A percentile compares a stretch with the other conserved stretches of the same genome.
phyloP scores from a whole-genome alignment of 1,284 basidiomycete species.

The Coniferiporia weirii region DNA sequence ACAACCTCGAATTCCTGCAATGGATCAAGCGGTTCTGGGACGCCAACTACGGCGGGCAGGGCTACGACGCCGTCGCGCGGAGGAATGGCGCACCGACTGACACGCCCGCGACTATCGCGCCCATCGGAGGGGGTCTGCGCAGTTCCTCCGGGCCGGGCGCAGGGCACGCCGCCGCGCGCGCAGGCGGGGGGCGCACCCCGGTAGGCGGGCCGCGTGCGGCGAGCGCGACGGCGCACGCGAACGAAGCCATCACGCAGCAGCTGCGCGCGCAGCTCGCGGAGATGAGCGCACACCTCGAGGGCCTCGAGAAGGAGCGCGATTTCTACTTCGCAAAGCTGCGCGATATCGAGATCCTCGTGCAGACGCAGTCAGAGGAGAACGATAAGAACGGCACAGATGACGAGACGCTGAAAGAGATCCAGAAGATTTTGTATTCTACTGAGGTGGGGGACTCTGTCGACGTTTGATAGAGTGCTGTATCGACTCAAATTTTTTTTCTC shows the following conservation, averaged over 20 bases:
- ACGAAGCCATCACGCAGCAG: constrained; percentile 49
- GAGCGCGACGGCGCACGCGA: constrained; percentile 54
- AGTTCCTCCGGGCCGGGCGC: neutral
- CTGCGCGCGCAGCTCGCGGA: constrained; percentile 81
- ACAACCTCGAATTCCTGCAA: constrained; percentile 98
- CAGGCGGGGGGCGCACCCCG: constrained; percentile 43
- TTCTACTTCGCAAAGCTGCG: constrained; percentile 99
- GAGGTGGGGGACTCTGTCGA: constrained; percentile 49
- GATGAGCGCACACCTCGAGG: constrained; percentile 78
- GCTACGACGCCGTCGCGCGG: constrained; percentile 84
- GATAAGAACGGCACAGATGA: constrained; percentile 61
- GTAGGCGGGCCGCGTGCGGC: constrained; percentile 59
- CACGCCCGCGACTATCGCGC: constrained; percentile 73
- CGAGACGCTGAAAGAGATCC: constrained; percentile 74
- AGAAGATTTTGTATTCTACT: constrained; percentile 92
- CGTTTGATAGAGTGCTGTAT: too few relatives aligned
- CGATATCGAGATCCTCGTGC: constrained; percentile 92
- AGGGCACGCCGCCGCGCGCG: constrained; percentile 4
- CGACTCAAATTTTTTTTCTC: neutral
- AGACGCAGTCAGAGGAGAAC: constrained; percentile 61
- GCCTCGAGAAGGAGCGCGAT: constrained; percentile 91
- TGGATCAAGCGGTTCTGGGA: constrained; percentile 99
- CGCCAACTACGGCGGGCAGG: constrained; percentile 80
- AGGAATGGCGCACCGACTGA: constrained; percentile 73
- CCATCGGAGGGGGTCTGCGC: constrained; percentile 32